phyloP scores from a whole-genome alignment of 768 basidiomycete genomes.

The Pisolithus marmoratus region DNA sequence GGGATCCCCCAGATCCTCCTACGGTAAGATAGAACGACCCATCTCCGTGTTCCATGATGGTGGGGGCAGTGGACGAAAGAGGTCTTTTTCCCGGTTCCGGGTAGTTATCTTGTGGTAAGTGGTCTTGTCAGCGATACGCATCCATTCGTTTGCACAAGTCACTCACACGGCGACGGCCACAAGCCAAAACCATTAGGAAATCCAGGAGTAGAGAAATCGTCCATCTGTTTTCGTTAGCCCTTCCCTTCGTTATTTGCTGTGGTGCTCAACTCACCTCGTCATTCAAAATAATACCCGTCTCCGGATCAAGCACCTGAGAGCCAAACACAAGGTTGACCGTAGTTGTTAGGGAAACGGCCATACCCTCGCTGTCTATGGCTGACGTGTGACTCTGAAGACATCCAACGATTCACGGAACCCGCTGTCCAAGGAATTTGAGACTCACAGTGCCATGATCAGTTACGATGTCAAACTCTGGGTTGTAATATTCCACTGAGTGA shows the following conservation, averaged over 20 bases:
- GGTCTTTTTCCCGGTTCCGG: slow-evolving; percentile 86
- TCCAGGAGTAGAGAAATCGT: slow-evolving; percentile 88
- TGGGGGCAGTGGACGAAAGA: slow-evolving; percentile 77
- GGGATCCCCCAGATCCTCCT: slow-evolving; percentile 85
- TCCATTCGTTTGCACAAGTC: background rate
- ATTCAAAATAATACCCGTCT: slow-evolving; percentile 86
- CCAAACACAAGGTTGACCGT: slow-evolving; percentile 92
- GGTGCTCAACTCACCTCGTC: slow-evolving; percentile 54
- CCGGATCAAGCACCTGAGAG: slow-evolving; percentile 77
- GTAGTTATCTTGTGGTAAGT: slow-evolving; percentile 61
- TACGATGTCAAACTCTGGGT: slow-evolving; percentile 71
- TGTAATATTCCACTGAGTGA: slow-evolving; percentile 77
- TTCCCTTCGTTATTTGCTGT: background rate
- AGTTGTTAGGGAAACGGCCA: slow-evolving; percentile 82
- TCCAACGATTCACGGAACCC: slow-evolving; percentile 4
- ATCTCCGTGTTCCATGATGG: slow-evolving; percentile 71
- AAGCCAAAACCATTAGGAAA: slow-evolving; percentile 80
- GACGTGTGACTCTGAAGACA: slow-evolving; percentile 71
- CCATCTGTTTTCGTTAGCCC: slow-evolving; percentile 47
- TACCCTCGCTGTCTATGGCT: slow-evolving; percentile 75
- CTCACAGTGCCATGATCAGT: slow-evolving; percentile 85
- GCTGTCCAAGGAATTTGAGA: slow-evolving; percentile 5
- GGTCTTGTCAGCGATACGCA: slow-evolving; percentile 1
- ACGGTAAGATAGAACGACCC: slow-evolving; percentile 68
- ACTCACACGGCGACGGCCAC: slow-evolving; percentile 72